Evolutionary conservation across 345 rosid genomes (phyloP), one percentile per base, ranked within the genome.

Genomic region (Trapa bicornis): DNA sequence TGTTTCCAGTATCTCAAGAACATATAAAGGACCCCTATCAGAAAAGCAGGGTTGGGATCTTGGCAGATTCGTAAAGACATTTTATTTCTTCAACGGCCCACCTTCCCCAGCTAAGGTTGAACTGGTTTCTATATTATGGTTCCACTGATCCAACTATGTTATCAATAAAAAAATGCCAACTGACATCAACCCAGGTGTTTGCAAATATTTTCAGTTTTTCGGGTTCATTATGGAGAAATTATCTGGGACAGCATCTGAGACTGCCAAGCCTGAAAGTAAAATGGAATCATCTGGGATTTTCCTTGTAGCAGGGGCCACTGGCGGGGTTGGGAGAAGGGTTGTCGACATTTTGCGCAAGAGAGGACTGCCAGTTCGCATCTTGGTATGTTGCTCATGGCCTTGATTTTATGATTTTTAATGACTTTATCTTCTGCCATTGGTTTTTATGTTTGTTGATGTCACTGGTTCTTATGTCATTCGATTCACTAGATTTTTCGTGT

Each of bases 301-400:
- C 61, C 87, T 93, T 65, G 97, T 93, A 15, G 85, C 85, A 75
- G 98, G 98, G 68, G 96, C 96, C 78, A 93, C 98, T 0, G 97
- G 98, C 65, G 97, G 98, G 71, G 97, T 93, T 15, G 98, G 98
- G 68, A 88, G 85, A 77, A 83, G 97, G 56, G 89, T 87, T 6
- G 96, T 93, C 63, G 81, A 86, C 68, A 70, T 86, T 53, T 79
- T 93, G 70, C 79, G 75, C 75, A 72, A 77, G 33, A 90, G 83
- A 79, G 96, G 97, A 10, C 71, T 84, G 73, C 88, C 85, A 15
- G 88, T 90, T 58, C 84, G 86, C 78, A 89, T 77, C 47, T 67
- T 93, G 96, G 98, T 90, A 87, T 36, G 22, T 56, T 37, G 14
- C 67, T 66, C 37, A 64, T 67, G 61, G 67, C 57, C 65, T n/a